Evolutionary conservation across 1,284 basidiomycete genomes (phyloP).

Genomic region (Ceratobasidium sp.): DNA sequence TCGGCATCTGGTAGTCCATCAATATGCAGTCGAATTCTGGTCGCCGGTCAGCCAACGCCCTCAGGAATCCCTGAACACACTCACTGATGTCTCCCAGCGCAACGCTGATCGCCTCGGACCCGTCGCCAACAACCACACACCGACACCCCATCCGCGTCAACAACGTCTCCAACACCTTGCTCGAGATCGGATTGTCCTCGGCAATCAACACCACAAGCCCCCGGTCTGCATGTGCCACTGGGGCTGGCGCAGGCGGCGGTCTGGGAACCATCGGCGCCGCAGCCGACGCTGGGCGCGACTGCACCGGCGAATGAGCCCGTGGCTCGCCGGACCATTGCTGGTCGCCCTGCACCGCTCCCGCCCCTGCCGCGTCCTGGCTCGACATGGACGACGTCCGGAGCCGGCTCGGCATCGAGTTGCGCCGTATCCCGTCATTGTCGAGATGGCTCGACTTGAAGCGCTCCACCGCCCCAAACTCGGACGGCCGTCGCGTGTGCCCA

Average conservation of each 20-base stretch:
- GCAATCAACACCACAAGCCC: conserved; percentile 93
- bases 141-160: conserved; percentile 93
- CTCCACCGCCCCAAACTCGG: conserved; percentile 86
- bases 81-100: conserved; percentile 96
- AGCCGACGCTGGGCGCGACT: conserved; percentile 47
- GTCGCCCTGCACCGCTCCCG: conserved; percentile 68
- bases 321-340: conserved; percentile 65
- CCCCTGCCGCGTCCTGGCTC: conserved; percentile 75
- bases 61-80: conserved; percentile 58
- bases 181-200: conserved; percentile 97
- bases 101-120: conserved; percentile 95
- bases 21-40: conserved; percentile 89
- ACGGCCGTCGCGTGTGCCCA: conserved; percentile 82
- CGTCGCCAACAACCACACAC: conserved; percentile 94
- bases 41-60: conserved; percentile 39
- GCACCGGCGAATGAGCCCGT: conserved; percentile 47
- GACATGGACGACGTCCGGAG: conserved; percentile 89
- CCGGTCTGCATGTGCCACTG: conserved; percentile 64
- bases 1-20: conserved; percentile 92
- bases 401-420: conserved; percentile 90
- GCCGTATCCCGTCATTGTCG: conserved; percentile 75
- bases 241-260: not conserved
- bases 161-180: conserved; percentile 94
- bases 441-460: conserved; percentile 85
- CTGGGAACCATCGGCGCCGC: conserved; percentile 33